Evolutionary conservation across 495 filamentous ascomycete genomes (phyloP), one percentile per base, ranked within the genome.

Genomic region (Neohortaea acidophila): DNA sequence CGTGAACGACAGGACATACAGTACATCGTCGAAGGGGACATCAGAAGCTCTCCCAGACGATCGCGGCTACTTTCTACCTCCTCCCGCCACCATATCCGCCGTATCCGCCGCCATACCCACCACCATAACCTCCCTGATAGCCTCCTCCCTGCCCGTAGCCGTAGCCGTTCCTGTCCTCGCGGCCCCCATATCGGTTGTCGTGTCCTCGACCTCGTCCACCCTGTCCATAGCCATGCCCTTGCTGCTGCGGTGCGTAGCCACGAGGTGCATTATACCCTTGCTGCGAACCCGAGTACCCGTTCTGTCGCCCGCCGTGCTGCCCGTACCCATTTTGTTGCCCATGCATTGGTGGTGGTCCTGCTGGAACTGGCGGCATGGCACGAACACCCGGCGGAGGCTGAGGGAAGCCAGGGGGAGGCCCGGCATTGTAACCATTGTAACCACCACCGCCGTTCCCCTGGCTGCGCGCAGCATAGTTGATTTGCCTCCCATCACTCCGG

Each of bases 401-500:
- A n/a, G n/a, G n/a, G n/a, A n/a, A n/a, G n/a, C n/a, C n/a, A n/a
- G n/a, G n/a, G n/a, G n/a, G n/a, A n/a, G n/a, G n/a, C n/a, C n/a
- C n/a, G n/a, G n/a, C n/a, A 20, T 35, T 11, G 18, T 37, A 12
- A 4, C 33, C 31, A 20, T 17, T 19, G 11, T 22, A 26, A 17
- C 30, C 21, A 9, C 40, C 32, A 21, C 33, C 33, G 22, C 19
- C 21, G 5, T 25, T 8, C 5, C 33, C 32, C 3, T 26, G 24
- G 21, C 38, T 25, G 9, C 44, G 9, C 8, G 44, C 39, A 21
- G 39, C 20, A 20, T 42, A 52, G 35, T 52, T 42, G 22, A 49
- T 41, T 4, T 39, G 32, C 15, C 35, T 37, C 15, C 49, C 49
- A 42, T 49, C 47, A 28, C 40, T 40, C n/a, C 44, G 17, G 18